Percentiles rank a stretch among this genome's conserved stretches.
These are phyloP conservation scores for Ustilago cynodontis DNA, from an alignment of 1,284 basidiomycete species.

Conservation along the genomic window DNA sequence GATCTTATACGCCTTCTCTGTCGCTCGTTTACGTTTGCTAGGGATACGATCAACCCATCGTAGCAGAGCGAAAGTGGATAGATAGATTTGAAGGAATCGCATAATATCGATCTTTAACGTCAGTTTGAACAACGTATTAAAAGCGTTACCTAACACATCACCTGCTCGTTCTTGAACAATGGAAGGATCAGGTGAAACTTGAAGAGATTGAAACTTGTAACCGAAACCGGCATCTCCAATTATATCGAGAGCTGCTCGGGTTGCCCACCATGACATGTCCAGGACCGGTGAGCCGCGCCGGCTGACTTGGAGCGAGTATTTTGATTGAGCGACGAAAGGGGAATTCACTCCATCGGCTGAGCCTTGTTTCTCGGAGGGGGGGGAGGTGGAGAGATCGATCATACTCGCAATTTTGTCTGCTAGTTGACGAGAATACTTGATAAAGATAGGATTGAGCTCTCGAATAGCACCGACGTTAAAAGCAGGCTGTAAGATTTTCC, in stretches of 20 bases:
- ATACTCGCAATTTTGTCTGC: constrained; percentile 39
- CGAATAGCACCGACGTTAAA: constrained; percentile 59
- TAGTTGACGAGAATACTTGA: constrained; percentile 41
- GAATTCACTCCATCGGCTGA: constrained; percentile 24
- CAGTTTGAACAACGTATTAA: constrained; percentile 48
- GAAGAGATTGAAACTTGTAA: constrained; percentile 51
- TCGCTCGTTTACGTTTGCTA: constrained; percentile 41
- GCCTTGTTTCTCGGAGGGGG: too few species aligned
- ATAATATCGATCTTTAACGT: constrained; percentile 32
- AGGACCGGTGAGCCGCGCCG: constrained; percentile 40
- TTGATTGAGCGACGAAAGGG: constrained; percentile 28
- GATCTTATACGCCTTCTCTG: constrained; percentile 34
- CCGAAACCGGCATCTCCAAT: constrained; percentile 64
- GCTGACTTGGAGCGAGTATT: constrained; percentile 14
- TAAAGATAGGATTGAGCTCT: constrained; percentile 58
- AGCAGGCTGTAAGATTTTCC: constrained; percentile 64
- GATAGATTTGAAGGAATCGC: constrained; percentile 49
- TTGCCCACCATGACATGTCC: constrained; percentile 51
- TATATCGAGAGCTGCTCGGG: constrained; percentile 55
- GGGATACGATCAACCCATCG: constrained; percentile 63
- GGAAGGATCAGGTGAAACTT: constrained; percentile 32
- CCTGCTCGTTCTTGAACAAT: constrained; percentile 20
- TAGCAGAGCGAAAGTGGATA: constrained; percentile 52
- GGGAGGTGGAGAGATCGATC: constrained; percentile 36
- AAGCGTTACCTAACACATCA: constrained; percentile 48